Evolutionary conservation across 495 filamentous ascomycete species (phyloP).

Genomic region (Podospora fimiseda): DNA sequence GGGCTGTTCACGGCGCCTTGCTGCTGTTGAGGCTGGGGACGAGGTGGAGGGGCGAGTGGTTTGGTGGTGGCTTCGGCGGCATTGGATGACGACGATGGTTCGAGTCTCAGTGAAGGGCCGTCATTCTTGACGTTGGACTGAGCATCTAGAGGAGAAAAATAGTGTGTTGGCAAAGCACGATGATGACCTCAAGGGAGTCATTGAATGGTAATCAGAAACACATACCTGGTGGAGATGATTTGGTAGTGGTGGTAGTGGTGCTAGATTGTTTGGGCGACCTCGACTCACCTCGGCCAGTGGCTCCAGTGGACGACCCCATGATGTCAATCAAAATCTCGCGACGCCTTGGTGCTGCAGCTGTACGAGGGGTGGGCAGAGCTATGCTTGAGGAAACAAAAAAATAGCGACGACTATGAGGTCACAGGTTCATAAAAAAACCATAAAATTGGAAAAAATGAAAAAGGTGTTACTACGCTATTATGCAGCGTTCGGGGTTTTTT

Average conservation of each 20-base stretch:
- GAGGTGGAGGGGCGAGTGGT: constrained; percentile 73
- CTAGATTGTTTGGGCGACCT: constrained; percentile 32
- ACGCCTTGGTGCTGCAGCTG: constrained; percentile 23
- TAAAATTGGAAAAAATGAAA: constrained; percentile 18
- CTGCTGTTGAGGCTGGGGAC: constrained; percentile 52
- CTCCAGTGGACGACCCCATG: constrained; percentile 34
- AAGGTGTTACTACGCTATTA: constrained; percentile 20
- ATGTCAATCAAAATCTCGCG: constrained; percentile 34
- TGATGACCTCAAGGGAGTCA: no score
- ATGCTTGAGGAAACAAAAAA: constrained; percentile 2
- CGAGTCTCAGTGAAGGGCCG: constrained; percentile 17
- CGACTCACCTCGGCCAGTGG: constrained; percentile 29
- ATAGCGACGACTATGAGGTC: constrained; percentile 28
- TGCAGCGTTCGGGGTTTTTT: no score
- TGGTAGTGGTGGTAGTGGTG: constrained; percentile 24
- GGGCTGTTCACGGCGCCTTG: constrained; percentile 47
- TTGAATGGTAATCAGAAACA: constrained; percentile 5
- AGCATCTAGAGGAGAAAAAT: constrained; percentile 15
- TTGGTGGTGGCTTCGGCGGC: constrained; percentile 43
- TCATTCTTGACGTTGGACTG: constrained; percentile 35
- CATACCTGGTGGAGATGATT: constrained; percentile 29
- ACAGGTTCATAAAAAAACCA: constrained; percentile 20
- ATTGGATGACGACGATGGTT: constrained; percentile 31
- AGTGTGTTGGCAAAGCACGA: constrained; percentile 21
- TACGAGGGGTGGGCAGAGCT: neutral